A percentile compares a stretch with the other conserved stretches of the same genome.
These are phyloP conservation scores for Narthecium ossifragum DNA, from an alignment of 106 monocot species.

Conservation along the genomic window DNA sequence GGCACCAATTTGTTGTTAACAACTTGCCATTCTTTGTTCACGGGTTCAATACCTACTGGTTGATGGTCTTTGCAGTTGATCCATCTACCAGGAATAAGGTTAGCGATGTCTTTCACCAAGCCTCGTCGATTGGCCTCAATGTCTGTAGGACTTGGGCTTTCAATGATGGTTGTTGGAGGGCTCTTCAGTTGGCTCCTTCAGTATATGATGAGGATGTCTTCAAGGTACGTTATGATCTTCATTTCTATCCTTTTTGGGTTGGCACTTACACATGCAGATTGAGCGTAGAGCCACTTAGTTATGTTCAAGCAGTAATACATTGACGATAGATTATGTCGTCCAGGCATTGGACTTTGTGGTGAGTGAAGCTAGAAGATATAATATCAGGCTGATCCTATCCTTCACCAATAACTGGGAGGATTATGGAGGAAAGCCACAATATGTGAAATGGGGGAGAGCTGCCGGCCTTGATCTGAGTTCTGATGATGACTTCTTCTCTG, in stretches of 20 bases:
- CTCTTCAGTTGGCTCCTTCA: slow-evolving; percentile 62
- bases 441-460: slow-evolving; percentile 65
- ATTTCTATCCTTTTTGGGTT: background rate
- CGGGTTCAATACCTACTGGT: slow-evolving; percentile 96
- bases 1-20: slow-evolving; percentile 32
- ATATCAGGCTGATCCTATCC: slow-evolving; percentile 57
- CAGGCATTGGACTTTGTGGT: slow-evolving; percentile 84
- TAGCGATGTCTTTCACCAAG: slow-evolving; percentile 46
- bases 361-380: slow-evolving; percentile 72
- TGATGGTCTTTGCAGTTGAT: slow-evolving; percentile 71
- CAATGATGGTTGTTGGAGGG: slow-evolving; percentile 64
- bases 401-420: slow-evolving; percentile 76
- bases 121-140: slow-evolving; percentile 41
- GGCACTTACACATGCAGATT: background rate
- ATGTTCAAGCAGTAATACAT: background rate
- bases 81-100: slow-evolving; percentile 43
- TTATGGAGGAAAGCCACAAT: slow-evolving; percentile 83
- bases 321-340: background rate
- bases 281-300: background rate
- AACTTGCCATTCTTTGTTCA: slow-evolving; percentile 43
- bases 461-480: slow-evolving; percentile 56
- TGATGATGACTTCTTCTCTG: slow-evolving; percentile 81
- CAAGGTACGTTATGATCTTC: slow-evolving; percentile 30
- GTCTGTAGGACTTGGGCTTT: slow-evolving; percentile 93
- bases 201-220: slow-evolving; percentile 78